Evolutionary conservation across 73 alveolate genomes (phyloP), one percentile per base, ranked within the genome.

Genomic region (Uronychia binucleata): DNA sequence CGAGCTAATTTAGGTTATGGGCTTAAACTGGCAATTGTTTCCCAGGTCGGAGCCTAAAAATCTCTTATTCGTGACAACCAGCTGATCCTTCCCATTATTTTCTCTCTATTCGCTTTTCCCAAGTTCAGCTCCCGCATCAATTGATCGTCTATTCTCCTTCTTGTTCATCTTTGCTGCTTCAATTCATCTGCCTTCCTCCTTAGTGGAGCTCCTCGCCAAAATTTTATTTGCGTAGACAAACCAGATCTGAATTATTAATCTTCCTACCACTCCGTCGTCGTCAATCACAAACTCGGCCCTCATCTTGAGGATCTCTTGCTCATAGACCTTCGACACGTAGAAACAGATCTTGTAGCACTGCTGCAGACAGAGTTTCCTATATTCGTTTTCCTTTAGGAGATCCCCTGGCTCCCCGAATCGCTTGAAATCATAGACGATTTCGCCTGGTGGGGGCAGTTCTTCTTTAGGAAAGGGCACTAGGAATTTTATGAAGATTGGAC

Each of bases 291-390:
- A 90, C 76, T 86, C 91, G 32, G 78, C 59, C 29, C 93, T 74
- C 96, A 90, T 90, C 59, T 86, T 90, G 30, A 90, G 86, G 32
- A 90, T 86, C 78, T 90, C 96, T 31, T 57, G 57, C 5, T 79
- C 11, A 59, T 90, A 83, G 27, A 85, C 77, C 74, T 88, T 90
- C 30, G 79, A 80, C 30, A 90, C 33, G 79, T 90, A 90, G 59
- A 77, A 89, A 34, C 96, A 85, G 76, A 90, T 90, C 75, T 90
- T 90, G 77, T 84, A 86, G 77, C 86, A 60, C 67, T 86, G 83
- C 75, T 90, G 80, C 35, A 90, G 67, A 29, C 96, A 90, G 75
- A 77, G 84, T 58, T 60, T 90, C 35, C 57, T 33, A 74, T 34
- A 59, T 33, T 86, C 90, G 31, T 34, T 74, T 31, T 75, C 13